Conservation (phyloP, 768 basidiomycete species). For the Hygrocybe punicea region DNA sequence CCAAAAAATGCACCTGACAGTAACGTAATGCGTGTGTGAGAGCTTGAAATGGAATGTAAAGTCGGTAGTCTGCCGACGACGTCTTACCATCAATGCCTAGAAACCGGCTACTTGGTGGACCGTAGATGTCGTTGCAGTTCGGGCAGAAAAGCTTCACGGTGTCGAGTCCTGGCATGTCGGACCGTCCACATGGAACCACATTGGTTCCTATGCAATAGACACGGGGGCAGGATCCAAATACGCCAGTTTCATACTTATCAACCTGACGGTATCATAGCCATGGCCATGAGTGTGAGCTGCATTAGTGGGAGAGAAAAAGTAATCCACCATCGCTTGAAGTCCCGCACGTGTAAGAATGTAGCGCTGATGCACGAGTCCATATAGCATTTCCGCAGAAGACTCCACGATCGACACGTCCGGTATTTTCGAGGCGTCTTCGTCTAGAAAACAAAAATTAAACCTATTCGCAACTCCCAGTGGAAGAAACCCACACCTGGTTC, state of each 20-base stretch:
- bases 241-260: conserved; percentile 89
- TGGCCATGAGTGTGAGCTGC: conserved; percentile 12
- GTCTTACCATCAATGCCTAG: conserved; percentile 88
- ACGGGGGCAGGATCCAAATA: conserved; percentile 93
- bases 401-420: conserved; percentile 99
- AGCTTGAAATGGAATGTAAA: conserved; percentile 3
- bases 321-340: conserved; percentile 95
- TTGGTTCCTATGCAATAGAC: conserved; percentile 88
- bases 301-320: conserved; percentile 12
- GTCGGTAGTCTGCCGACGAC: not conserved
- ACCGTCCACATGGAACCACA: conserved; percentile 92
- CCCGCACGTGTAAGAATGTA: conserved; percentile 95
- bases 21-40: conserved; percentile 1
- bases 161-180: conserved; percentile 93
- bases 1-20: conserved; percentile 93
- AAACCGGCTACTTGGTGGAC: conserved; percentile 92
- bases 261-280: conserved; percentile 53
- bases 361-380: conserved; percentile 96
- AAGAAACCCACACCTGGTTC: conserved; percentile 77
- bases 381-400: conserved; percentile 93
- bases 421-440: conserved; percentile 92
- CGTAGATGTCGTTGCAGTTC: conserved; percentile 96
- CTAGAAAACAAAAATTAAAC: conserved; percentile 33
- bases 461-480: conserved; percentile 3
- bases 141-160: conserved; percentile 98